Evolutionary conservation across 495 filamentous ascomycete species (phyloP), one percentile per base, ranked within the genome.

Genomic region (Filosporella fistucella): DNA sequence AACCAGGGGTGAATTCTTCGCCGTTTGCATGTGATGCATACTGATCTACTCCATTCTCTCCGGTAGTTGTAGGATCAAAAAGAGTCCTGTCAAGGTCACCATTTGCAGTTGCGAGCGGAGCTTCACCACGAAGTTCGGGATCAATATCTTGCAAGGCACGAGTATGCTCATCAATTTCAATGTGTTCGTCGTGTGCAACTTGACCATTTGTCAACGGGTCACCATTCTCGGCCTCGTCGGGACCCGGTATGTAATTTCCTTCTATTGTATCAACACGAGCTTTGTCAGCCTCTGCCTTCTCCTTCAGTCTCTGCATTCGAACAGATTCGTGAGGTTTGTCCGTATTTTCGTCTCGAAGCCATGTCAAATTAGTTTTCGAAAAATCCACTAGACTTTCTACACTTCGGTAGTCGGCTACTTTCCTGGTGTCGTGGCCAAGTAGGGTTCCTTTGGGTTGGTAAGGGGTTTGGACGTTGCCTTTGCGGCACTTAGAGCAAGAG

Each of bases 361-460:
- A 94, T 22, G 71, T 75, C 7, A 89, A 64, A 63, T 97, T 97
- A 13, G 89, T 88, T 20, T 83, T 70, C 11, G 81, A 76, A 65
- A 95, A 93, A 55, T 95, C 86, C 9, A 96, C 87, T 12, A 96
- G 69, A 30, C 80, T 80, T 59, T 97, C 90, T 11, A 91, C 79
- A 60, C 89, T 95, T 37, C 93, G 81, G 38, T 83, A 82, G 63
- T 98, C 93, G 13, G 91, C 89, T 24, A 96, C 78, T 28, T 84
- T 85, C 35, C 76, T 83, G 1, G 93, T 97, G 45, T 96, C 89
- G 59, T 94, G 87, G 0, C 91, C 93, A 11, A 96, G 77, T 2
- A 91, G 68, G 2, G 88, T 94, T 45, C 80, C 85, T 53, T 82
- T 88, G 0, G 91, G 93, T 53, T 87, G 75, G 54, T 91, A 93